Evolutionary conservation across 441 rosid species (phyloP), one percentile per base, ranked within the genome.

Genomic region (Jatropha podagrica): DNA sequence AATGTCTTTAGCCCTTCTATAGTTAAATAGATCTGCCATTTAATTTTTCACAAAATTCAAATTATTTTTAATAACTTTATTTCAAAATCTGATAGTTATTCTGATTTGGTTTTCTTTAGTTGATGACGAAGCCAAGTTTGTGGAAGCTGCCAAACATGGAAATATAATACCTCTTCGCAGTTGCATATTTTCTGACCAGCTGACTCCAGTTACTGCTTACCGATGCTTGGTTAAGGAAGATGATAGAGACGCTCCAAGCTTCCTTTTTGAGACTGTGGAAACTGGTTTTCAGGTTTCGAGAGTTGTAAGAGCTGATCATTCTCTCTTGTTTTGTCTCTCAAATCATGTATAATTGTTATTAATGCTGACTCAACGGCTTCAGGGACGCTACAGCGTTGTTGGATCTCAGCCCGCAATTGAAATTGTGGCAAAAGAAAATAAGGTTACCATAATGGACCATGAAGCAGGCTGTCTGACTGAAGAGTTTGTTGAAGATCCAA

Each of bases 151-250:
- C 4, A 83, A 85, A 81, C 75, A 74, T 42, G 91, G 91, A 61
- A 93, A 91, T 78, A 73, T 95, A 59, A 82, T 93, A 41, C 97
- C 95, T 3, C 82, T 95, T 32, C 88, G 85, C 77, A 83, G 83
- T 4, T 88, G 93, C 71, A 88, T 95, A 76, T 95, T 93, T 88
- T 89, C 95, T 0, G 99, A 95, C 78, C 97, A 92, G 81, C 92
- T 93, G 15, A 95, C 97, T 51, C 99, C 96, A 0, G 89, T 95
- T 72, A 84, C 88, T 70, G 99, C 96, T 51, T 92, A 92, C 69
- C 88, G 98, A 38, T 95, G 99, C 83, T 52, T 95, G 76, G 98
- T 93, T n/a, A 83, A 84, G 81, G 97, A 95, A 80, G 95, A 93
- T 69, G 96, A 95, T 64, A 84, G 90, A 65, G 98, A 95, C 42